Conservation (phyloP, 2,329 filamentous ascomycete genomes). For the Onygena corvina region DNA sequence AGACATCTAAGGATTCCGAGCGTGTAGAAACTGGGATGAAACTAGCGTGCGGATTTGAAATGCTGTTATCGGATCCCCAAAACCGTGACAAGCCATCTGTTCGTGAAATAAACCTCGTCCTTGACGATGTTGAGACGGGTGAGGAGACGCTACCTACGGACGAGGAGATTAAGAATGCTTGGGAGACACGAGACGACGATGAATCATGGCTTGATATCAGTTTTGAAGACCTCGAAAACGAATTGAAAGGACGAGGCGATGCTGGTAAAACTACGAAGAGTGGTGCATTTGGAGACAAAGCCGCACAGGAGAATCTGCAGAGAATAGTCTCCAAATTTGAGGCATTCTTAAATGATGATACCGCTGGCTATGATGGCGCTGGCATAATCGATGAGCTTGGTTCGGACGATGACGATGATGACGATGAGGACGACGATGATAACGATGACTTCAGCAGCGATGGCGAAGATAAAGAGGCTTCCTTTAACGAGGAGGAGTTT, state of each 20-base stretch:
- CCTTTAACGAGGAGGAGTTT: constrained; percentile 77
- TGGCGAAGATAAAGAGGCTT: constrained; percentile 61
- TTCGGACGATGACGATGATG: constrained; percentile 35
- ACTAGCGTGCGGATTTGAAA: constrained; percentile 78
- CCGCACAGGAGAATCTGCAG: constrained; percentile 49
- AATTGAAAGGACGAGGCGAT: constrained; percentile 47
- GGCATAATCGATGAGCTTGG: constrained; percentile 60
- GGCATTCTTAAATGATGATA: constrained; percentile 75
- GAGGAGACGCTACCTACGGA: constrained; percentile 60
- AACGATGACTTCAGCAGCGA: constrained; percentile 47
- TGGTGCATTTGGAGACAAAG: constrained; percentile 36
- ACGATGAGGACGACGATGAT: constrained; percentile 38
- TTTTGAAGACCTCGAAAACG: constrained; percentile 75
- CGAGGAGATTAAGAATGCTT: constrained; percentile 53
- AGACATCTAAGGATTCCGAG: constrained; percentile 36
- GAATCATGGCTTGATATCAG: constrained; percentile 89
- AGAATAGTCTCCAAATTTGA: constrained; percentile 94
- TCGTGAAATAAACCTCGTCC: constrained; percentile 61
- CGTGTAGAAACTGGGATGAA: constrained; percentile 70
- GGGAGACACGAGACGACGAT: constrained; percentile 63
- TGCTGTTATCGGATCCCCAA: constrained; percentile 58
- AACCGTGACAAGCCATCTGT: constrained; percentile 57
- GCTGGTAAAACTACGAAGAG: constrained; percentile 14
- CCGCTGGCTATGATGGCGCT: constrained; percentile 66
- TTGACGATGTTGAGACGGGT: constrained; percentile 64